Evolutionary conservation across 2,329 filamentous ascomycete species (phyloP), one percentile per base, ranked within the genome.

Genomic region (Ceratocystis alfenasii): DNA sequence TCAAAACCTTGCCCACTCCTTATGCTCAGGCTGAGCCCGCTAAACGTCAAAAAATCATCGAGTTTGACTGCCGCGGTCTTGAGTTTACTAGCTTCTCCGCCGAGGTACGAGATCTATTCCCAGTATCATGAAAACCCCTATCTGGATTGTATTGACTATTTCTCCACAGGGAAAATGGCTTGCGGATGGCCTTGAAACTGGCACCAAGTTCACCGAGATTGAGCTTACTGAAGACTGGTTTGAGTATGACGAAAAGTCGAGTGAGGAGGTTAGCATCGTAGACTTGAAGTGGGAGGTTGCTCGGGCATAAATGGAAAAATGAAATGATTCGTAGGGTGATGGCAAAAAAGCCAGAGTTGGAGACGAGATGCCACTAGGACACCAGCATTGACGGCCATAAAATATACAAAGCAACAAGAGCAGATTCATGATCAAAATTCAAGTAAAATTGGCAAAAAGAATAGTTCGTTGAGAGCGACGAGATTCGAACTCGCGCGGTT

Each of bases 201-300:
- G 80, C 8, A 94, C 89, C 50, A 89, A 90, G 71, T 99, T 99
- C 72, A 80, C 84, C 0, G 84, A 77, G 4, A 88, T 97, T 65
- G 92, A 97, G 70, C 77, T 99, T 65, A 79, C 80, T 0, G 94
- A 99, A 33, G 94, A 99, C 72, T 99, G 94, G 94, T 99, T 88
- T 75, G 93, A 97, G 71, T 99, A 97, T 72, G 92, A 97, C 71
- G 92, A 97, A 77, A 96, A 97, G 79, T 83, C 89, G 0, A 82
- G 87, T 0, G 90, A 95, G 62, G 92, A 97, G 75, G 92, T 96
- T 60, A 94, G 89, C 75, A 91, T 96, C 74, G 93, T 90, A 74
- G 89, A 94, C 36, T 75, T 96, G 65, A 89, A 84, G 68, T 99
- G 91, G 90, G 87, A 91, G 70, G 88, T 99, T 70, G 82, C 83